Percentiles rank a stretch among this genome's conserved stretches.
Evolutionary conservation across 768 basidiomycete genomes (phyloP).

Genomic region (Daedaleopsis sinensis): DNA sequence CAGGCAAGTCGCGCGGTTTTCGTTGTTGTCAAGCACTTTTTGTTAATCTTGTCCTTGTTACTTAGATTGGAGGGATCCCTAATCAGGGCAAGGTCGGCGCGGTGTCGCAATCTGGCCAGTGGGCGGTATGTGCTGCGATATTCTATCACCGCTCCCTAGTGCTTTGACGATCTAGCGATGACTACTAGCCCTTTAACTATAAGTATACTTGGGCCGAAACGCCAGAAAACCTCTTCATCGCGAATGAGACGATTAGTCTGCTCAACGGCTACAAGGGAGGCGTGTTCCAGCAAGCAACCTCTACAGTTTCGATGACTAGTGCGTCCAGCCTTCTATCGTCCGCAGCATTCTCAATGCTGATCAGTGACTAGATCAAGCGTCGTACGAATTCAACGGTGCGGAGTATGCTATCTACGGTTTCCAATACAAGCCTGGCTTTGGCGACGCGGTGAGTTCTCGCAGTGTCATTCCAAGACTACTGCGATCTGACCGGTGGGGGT

Average conservation of each 20-base stretch:
- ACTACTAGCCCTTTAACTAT: constrained; percentile 72
- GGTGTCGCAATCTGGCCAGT: constrained; percentile 87
- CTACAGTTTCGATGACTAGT: constrained; percentile 39
- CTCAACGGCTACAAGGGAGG: constrained; percentile 76
- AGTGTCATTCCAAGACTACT: neutral
- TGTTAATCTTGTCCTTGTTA: too few species aligned
- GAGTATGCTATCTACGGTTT: constrained; percentile 77
- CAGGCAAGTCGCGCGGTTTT: constrained; percentile 70
- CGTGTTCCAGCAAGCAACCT: constrained; percentile 75
- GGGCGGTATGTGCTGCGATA: too few species aligned
- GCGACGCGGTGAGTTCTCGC: constrained; percentile 50
- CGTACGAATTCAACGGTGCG: constrained; percentile 59
- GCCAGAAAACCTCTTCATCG: constrained; percentile 57
- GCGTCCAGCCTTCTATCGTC: constrained; percentile 50
- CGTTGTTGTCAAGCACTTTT: constrained; percentile 88
- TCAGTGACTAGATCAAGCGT: constrained; percentile 64
- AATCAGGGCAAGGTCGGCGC: constrained; percentile 56
- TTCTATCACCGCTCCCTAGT: too few species aligned
- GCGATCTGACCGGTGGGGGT: neutral
- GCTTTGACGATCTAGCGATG: constrained; percentile 42
- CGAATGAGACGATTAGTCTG: constrained; percentile 48
- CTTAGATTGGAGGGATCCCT: constrained; percentile 4
- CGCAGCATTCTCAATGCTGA: constrained; percentile 47
- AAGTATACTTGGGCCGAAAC: constrained; percentile 72
- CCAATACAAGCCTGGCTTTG: constrained; percentile 75